Base-by-base conservation (phyloP, 2,329 filamentous ascomycete species). In the Graphiopsis chlorocephala region DNA sequence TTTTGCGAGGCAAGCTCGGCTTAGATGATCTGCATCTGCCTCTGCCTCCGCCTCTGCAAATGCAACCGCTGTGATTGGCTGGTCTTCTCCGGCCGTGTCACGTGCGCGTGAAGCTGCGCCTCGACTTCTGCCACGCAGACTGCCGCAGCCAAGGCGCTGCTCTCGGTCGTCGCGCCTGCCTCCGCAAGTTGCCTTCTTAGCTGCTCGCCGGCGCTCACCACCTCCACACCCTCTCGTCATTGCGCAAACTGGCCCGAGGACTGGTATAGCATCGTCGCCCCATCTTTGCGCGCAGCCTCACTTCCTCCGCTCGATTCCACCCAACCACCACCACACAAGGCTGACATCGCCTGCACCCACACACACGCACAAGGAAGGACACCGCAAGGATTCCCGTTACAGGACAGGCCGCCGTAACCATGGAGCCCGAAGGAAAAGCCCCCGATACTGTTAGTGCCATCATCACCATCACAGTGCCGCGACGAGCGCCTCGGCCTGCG, bases 371-470 rank as follows among this genome's bases (percentile, higher is more conserved):
- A 55, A 62, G 60, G 48, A 62, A 62, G 60, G 60, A 53, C 48
- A 55, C 35, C 55, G 28, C 47, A 25, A 35, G 45, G 47, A 52
- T 29, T 15, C 48, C 25, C 60, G 25, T 55, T n/a, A 55, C 31
- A 52, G 60, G 60, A 62, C 60, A 53, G 60, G 33, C 31, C 31
- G 17, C 48, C 23, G 48, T 35, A 53, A 62, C 31, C 60, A 62
- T 62, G 60, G 60, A 62, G 48, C 33, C 48, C 60, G 60, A 62
- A 62, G 60, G 60, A 31, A 62, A 62, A 55, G 60, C 60, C 20
- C 60, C 60, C 60, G 60, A 62, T 62, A 62, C 60, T 62, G 60
- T 62, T 55, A 62, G 60, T 62, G 48, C 33, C n/a, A 45, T 45
- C 38, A 45, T 8, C n/a, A 45, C n/a, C n/a, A 45, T 15, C 38